Base-by-base conservation (phyloP, 2,329 filamentous ascomycete genomes). In the Diaporthe ampelina region DNA sequence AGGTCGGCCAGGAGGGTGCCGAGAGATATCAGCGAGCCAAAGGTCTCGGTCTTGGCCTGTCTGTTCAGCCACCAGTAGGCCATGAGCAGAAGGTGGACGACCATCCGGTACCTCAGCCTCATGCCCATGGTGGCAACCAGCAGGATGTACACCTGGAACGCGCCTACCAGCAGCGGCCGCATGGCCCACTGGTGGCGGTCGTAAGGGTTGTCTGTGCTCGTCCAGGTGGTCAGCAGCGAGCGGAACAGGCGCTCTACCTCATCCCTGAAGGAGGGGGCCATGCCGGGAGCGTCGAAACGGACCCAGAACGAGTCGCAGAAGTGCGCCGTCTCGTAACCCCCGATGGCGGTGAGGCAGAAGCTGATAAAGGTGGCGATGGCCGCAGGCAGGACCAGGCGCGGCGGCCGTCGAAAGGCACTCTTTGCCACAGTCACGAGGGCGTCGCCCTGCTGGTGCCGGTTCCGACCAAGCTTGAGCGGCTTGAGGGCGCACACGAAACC, bases 141-240 rank as follows among this genome's bases (percentile, higher is more conserved):
- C 37, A 86, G 78, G 8, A 88, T 82, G 76, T 87, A 89, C 48
- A 88, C 85, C 76, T 86, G 82, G 82, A 89, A 88, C 0, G 86
- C 86, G 15, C 86, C 86, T 73, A 86, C 81, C 7, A 89, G 79
- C 63, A 89, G 80, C 17, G 86, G 86, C 37, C 87, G 80, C 77
- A 89, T 83, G 4, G 88, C 87, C 88, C 88, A 90, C 77, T 89
- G 88, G 75, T 89, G 87, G 73, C 88, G 84, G 77, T 90, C 88
- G 72, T 88, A 89, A 11, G 85, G 82, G 80, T 88, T 88, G 77
- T 85, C 85, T 1, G 84, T 85, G 70, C 83, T 86, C 17, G 86
- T 88, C 88, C 88, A 90, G 15, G 84, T 85, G 13, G 80, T 83
- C 32, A 87, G 81, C 76, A 88, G 86, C 75, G 85, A 85, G 74